Evolutionary conservation across 768 basidiomycete genomes (phyloP), one percentile per base, ranked within the genome.

Genomic region (Russula ochroleuca): DNA sequence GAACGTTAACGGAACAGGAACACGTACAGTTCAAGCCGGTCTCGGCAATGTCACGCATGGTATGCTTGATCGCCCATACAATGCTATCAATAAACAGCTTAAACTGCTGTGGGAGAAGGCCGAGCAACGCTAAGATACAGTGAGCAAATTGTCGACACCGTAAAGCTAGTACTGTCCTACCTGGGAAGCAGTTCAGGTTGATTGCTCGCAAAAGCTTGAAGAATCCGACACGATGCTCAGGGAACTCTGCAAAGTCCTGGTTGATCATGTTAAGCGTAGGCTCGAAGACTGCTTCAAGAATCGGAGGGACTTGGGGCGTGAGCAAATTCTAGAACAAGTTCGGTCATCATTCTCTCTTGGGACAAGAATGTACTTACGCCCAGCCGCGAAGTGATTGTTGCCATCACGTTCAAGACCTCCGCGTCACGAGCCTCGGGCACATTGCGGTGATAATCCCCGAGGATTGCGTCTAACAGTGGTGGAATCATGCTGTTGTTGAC

Each of bases 61-160:
- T 98, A 78, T 99, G 97, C 75, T 99, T 99, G 79, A 98, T 96
- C n/a, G 94, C 96, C 96, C 97, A 99, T 57, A 96, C 88, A 68
- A 98, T 90, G 64, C 93, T 94, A 75, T 98, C 96, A 86, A 97
- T 98, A 75, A 97, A 90, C 63, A 98, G 78, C 78, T 97, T 98
- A 83, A 98, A 98, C 76, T 97, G 92, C 51, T 81, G 76, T 11
- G 94, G 89, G n/a, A 94, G 92, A 64, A 97, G 82, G 28, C 84
- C 85, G 61, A 96, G 82, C 51, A 98, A 78, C 7, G 94, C 94
- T 90, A 66, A 51, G n/a, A 38, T 21, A 21, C 10, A 40, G 21
- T 52, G 38, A 55, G 53, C 33, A 21, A 41, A 19, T 23, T n/a
- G n/a, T 13, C n/a, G 31, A n/a, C 17, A n/a, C 25, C 21, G 6